Base-by-base conservation (phyloP, 768 basidiomycete genomes). In the Naematelia aurantialba region DNA sequence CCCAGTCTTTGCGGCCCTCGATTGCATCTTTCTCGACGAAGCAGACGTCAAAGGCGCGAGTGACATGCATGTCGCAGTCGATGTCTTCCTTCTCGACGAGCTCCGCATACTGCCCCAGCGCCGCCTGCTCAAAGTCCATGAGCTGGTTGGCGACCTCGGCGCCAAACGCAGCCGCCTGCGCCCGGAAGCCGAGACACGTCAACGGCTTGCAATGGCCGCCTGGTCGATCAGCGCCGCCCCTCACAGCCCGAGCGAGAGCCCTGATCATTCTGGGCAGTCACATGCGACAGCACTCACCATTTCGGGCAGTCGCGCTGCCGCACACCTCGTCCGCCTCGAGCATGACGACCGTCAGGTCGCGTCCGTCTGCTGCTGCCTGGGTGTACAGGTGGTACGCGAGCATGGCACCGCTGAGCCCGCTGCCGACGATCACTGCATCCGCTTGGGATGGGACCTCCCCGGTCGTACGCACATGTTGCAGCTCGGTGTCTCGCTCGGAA, bases 41-140 rank as follows among this genome's bases (percentile, higher is more conserved):
- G 34, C 52, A 70, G 5, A 63, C 49, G 31, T 73, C 72, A 46
- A 65, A 62, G 3, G 67, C 63, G 10, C 63, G 44, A 12, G 63
- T 68, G 39, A 65, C 58, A 34, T 65, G 63, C 60, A 65, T 57
- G 55, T 73, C 72, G 52, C 72, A 74, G 17, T 69, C 66, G 46
- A 74, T 65, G 12, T 61, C 44, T 53, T 74, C 69, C 34, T 66
- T 51, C n/a, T 55, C 19, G 53, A 74, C 67, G 48, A 74, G 44
- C n/a, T 59, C 47, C 50, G 59, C 63, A 50, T 68, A 68, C 17
- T 55, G 63, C 10, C 51, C 58, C 39, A 68, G 29, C 17, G 63
- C 63, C 25, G 57, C 58, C 12, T 61, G 58, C 56, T 68, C 67
- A 25, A 68, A 68, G 0, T 44, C 44, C 2, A 60, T 48, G 4